phyloP scores from a whole-genome alignment of 306 rosid genomes.

The Boehmeria nivea region DNA sequence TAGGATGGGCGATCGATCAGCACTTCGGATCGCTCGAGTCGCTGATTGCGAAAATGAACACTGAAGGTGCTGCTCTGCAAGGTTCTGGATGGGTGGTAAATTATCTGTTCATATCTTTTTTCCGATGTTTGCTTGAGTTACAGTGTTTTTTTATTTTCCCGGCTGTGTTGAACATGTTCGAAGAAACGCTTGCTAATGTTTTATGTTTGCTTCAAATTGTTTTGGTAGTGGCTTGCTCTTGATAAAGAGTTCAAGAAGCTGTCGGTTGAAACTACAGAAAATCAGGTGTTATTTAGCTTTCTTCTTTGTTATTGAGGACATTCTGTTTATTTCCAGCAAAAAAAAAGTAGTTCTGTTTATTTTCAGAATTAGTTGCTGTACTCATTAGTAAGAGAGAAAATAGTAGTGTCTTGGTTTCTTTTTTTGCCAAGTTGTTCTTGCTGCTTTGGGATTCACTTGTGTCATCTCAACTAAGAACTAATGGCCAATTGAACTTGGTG shows the following conservation, averaged over 20 bases:
- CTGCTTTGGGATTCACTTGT: too few species aligned
- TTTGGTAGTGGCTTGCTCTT: conserved; percentile 37
- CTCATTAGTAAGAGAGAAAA: too few species aligned
- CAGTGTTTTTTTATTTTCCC: background rate
- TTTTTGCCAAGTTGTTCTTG: too few species aligned
- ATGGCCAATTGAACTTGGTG: too few species aligned
- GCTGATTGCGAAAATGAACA: conserved; percentile 51
- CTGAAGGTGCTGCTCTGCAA: conserved; percentile 89
- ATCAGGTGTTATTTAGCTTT: conserved; percentile 26
- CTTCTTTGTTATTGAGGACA: background rate
- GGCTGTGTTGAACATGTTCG: background rate
- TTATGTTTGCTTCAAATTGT: conserved; percentile 15
- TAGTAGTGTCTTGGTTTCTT: too few species aligned
- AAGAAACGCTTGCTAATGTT: background rate
- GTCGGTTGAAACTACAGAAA: conserved; percentile 28
- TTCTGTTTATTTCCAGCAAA: too few species aligned
- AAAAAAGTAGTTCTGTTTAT: too few species aligned
- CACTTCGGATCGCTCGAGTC: conserved; percentile 61
- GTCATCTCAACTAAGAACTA: too few species aligned
- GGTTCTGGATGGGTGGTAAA: conserved; percentile 98
- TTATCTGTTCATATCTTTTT: too few species aligned
- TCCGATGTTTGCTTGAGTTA: too few species aligned
- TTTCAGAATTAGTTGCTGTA: too few species aligned
- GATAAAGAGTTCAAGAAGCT: conserved; percentile 32
- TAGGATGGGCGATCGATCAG: conserved; percentile 71